Base-by-base conservation (phyloP, 1,139 yeast genomes). In the Candida labiduridarum region DNA sequence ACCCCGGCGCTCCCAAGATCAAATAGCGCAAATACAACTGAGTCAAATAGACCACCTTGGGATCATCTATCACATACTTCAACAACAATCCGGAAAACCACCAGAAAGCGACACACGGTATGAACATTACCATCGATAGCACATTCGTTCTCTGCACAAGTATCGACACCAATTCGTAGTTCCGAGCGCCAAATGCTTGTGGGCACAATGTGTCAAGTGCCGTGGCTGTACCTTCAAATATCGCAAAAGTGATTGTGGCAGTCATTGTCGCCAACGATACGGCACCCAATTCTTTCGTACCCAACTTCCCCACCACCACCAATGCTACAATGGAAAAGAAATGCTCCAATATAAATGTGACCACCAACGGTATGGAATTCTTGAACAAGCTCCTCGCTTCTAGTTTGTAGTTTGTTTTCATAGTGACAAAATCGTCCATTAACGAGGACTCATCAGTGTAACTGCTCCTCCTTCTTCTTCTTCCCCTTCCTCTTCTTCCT, bases 211-310 rank as follows among this genome's bases (percentile, higher is more conserved):
- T 90, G 62, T 91, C 97, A 49, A 91, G 73, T 19, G 96, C 83
- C 0, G 97, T 90, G 0, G 96, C 87, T 48, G 89, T 82, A 18
- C 97, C 97, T 68, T 89, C 96, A 64, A 89, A 87, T 1, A 90
- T 72, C 0, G 96, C 96, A 59, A 88, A 80, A 0, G 94, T 84
- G 47, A 91, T 89, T 36, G 94, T 88, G 1, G 94, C 84, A 1
- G 96, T 85, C 96, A 91, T 90, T 2, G 92, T 82, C 0, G 92
- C 96, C 56, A 91, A 73, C 0, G 96, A 88, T 1, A 89, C 96
- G 0, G 92, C 91, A 0, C 91, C 91, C 51, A 87, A 68, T 65
- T 86, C 90, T 50, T 74, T 79, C 49, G 82, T 85, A 27, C 94
- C 94, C 48, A 86, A 64, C 61, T 84, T 89, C 0, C 90, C 90